Conservation (phyloP, 2,329 filamentous ascomycete genomes). For the Xylaria sp. region DNA sequence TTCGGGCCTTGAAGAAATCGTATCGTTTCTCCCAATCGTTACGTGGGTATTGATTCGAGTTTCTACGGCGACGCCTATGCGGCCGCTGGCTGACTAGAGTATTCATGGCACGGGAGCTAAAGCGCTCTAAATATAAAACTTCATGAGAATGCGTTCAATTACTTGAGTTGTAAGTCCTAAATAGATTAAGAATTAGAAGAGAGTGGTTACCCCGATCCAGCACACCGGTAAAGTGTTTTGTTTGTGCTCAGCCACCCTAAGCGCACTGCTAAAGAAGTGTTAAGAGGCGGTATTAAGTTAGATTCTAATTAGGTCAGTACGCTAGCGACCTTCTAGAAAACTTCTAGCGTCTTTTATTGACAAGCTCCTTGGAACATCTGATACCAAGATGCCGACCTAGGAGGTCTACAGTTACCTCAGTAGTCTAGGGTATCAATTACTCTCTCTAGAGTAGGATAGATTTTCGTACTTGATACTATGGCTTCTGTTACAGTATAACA, state of each 20-base stretch:
- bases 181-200: neutral
- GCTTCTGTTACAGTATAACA: neutral
- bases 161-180: neutral
- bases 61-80: no score
- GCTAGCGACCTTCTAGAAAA: conserved; percentile 26
- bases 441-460: neutral
- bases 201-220: neutral
- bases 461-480: neutral
- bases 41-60: no score
- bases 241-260: conserved; percentile 4
- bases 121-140: conserved; percentile 15
- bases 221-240: neutral
- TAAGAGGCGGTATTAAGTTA: no score
- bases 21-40: no score
- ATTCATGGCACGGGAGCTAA: neutral
- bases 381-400: neutral
- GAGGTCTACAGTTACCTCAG: neutral
- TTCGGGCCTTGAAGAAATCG: neutral
- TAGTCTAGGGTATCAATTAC: neutral
- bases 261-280: neutral
- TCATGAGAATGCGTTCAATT: neutral
- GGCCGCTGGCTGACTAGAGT: neutral
- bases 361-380: neutral
- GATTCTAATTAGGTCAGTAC: neutral
- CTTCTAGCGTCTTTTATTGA: conserved; percentile 16